Base-by-base conservation (phyloP, 345 rosid species). In the Syzygium oleosum region DNA sequence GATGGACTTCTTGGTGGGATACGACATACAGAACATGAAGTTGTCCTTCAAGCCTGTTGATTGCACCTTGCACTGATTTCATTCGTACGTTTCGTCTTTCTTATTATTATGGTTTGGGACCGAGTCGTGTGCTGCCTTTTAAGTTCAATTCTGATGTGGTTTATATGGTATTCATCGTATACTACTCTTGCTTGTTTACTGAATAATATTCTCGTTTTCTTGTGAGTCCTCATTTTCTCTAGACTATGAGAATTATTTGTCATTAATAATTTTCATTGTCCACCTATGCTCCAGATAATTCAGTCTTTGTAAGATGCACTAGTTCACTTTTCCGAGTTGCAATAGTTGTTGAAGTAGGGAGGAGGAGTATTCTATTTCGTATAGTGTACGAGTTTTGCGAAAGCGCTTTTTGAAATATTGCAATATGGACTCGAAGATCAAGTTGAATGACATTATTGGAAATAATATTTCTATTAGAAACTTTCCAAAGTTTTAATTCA, bases 11-110 rank as follows among this genome's bases (percentile, higher is more conserved):
- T 53, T 92, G 87, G 88, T 94, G 12, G 92, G 93, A 21, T 94
- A 89, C 85, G 97, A 95, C 84, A 91, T 90, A 43, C 84, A 55
- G 83, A 55, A 87, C 41, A 88, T 51, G 31, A 84, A 80, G 11
- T 88, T 94, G 23, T 93, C 93, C 49, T 95, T 94, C 86, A 89
- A 49, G 88, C 93, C 91, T 21, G 90, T 90, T 11, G 94, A 92
- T 85, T 95, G 95, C 90, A n/a, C 91, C 41, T 87, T 65, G 49
- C 2, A 53, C 12, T 87, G 87, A 85, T 51, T 51, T 29, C 54
- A 38, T 38, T 38, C 49, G 10, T 41, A 41, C 21, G 27, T 13
- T 38, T 41, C 3, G 79, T 31, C 43, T 19, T 68, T 59, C 65
- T 59, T 25, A 10, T 59, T 12, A 15, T 14, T 61, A 13, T n/a